Conservation (phyloP, 176 grass and related monocot species). For the Cymbopogon citratus region DNA sequence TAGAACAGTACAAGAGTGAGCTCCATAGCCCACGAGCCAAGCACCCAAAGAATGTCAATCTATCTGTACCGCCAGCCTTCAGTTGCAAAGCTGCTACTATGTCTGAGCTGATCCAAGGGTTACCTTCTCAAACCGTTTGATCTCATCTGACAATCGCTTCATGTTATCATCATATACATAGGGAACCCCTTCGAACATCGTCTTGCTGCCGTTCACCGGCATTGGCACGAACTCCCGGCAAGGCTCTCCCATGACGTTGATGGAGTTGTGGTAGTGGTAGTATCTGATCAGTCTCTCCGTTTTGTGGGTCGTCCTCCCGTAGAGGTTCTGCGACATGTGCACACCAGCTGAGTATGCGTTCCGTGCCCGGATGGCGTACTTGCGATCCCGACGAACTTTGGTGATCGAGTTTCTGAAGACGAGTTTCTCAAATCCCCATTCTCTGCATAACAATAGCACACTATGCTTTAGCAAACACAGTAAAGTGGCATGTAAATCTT, state of each 20-base stretch:
- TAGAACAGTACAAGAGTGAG: not conserved
- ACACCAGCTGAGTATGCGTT: constrained; percentile 68
- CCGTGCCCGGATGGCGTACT: constrained; percentile 72
- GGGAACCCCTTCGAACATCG: constrained; percentile 53
- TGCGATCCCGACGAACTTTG: constrained; percentile 64
- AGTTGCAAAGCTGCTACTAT: constrained; percentile 32
- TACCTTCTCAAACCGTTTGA: constrained; percentile 59
- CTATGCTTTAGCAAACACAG: not conserved
- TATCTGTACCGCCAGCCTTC: constrained; percentile 19
- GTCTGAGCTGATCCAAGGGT: constrained; percentile 34
- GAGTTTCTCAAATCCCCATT: constrained; percentile 90
- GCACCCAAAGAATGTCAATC: constrained; percentile 35
- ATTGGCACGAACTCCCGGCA: constrained; percentile 53
- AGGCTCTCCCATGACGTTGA: constrained; percentile 74
- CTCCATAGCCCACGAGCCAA: not conserved
- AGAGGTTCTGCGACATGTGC: constrained; percentile 78
- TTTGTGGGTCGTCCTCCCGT: constrained; percentile 66
- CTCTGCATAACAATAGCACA: constrained; percentile 29
- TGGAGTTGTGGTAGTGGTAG: constrained; percentile 87
- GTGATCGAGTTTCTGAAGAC: constrained; percentile 67
- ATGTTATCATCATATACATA: constrained; percentile 71
- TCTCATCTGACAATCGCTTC: constrained; percentile 34
- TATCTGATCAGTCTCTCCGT: constrained; percentile 76
- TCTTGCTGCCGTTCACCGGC: constrained; percentile 28
- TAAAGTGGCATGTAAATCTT: not conserved